Percentiles rank a stretch among this genome's conserved stretches.
phyloP scores from a whole-genome alignment of 192 early-diverging fungal species.

The Phycomyces nitens region DNA sequence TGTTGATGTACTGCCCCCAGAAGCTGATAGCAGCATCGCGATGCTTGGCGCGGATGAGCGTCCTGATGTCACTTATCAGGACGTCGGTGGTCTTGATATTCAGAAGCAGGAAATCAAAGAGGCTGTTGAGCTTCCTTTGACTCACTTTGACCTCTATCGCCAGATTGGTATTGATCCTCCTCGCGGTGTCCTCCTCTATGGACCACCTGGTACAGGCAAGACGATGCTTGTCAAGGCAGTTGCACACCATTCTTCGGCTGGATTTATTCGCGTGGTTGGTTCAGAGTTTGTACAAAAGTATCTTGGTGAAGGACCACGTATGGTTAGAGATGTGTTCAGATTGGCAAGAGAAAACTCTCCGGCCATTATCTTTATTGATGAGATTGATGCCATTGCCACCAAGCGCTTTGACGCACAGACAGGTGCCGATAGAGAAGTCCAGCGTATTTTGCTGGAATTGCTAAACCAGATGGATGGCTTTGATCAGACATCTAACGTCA shows the following conservation, averaged over 20 bases:
- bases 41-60: conserved; percentile 78
- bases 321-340: conserved; percentile 97
- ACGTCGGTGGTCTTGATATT: conserved; percentile 85
- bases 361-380: conserved; percentile 97
- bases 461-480: conserved; percentile 99
- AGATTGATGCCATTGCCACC: conserved; percentile 97
- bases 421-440: conserved; percentile 97
- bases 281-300: conserved; percentile 99
- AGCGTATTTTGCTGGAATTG: conserved; percentile 94
- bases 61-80: conserved; percentile 77
- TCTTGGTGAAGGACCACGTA: conserved; percentile 94
- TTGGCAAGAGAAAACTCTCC: conserved; percentile 97
- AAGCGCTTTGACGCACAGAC: conserved; percentile 98
- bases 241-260: conserved; percentile 94
- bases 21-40: conserved; percentile 89
- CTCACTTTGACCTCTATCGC: conserved; percentile 95
- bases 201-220: conserved; percentile 98
- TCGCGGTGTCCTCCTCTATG: conserved; percentile 96
- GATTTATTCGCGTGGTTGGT: conserved; percentile 95
- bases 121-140: conserved; percentile 95
- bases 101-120: conserved; percentile 93
- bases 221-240: conserved; percentile 99
- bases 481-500: conserved; percentile 96
- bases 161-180: conserved; percentile 99
- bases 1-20: conserved; percentile 96